Evolutionary conservation across 768 basidiomycete species (phyloP), one percentile per base, ranked within the genome.

Genomic region (Cyathus striatus): DNA sequence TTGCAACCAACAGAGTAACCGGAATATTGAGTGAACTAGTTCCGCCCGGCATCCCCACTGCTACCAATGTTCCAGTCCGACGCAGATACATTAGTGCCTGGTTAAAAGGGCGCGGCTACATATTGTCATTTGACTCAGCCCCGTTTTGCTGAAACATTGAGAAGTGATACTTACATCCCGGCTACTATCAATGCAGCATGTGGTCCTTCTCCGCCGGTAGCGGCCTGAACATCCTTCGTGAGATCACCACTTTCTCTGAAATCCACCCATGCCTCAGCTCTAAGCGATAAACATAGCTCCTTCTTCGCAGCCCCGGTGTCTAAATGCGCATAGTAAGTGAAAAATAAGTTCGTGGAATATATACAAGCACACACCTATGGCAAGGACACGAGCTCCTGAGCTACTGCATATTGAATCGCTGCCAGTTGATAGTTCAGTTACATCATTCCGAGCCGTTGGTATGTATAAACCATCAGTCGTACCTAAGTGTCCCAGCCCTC

Each of bases 401-500:
- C 76, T 14, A 69, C 66, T 3, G 88, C 90, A 57, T 90, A 91
- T 53, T 92, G 90, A 13, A 90, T 64, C n/a, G 81, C 79, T 79
- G 39, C 9, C 26, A 13, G 17, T 18, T 38, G 7, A 20, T 20
- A 30, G 27, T 30, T 30, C 27, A 30, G n/a, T n/a, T n/a, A n/a
- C n/a, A n/a, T n/a, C n/a, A n/a, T n/a, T n/a, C n/a, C n/a, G n/a
- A n/a, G n/a, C n/a, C n/a, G n/a, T n/a, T n/a, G n/a, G n/a, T n/a
- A n/a, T n/a, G n/a, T n/a, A n/a, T n/a, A n/a, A n/a, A n/a, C n/a
- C n/a, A n/a, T n/a, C n/a, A n/a, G n/a, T n/a, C n/a, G 34, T 50
- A 75, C 78, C 87, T 17, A 92, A 67, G 64, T 89, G 86, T 2
- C 89, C 89, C 18, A 90, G 78, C 17, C 88, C 87, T 14, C 84